Evolutionary conservation across 192 early-diverging fungal genomes (phyloP).

Genomic region (Rhizophagus prolifer): DNA sequence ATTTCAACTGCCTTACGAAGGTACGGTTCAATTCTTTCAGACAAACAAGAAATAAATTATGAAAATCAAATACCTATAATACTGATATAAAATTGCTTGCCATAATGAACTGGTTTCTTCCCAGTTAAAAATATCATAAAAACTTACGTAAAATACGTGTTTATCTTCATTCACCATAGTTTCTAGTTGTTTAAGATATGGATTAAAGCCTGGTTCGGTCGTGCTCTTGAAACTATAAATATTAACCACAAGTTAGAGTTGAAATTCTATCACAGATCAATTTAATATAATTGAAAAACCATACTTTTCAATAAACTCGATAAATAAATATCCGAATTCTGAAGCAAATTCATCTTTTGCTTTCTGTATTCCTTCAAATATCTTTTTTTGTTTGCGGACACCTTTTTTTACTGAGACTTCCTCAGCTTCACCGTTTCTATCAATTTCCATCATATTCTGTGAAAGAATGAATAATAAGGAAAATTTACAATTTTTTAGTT

Average conservation of each 20-base stretch:
- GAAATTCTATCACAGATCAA: no score
- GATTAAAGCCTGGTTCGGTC: background rate
- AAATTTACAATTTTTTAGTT: background rate
- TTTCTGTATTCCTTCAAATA: slow-evolving; percentile 8
- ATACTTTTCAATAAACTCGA: slow-evolving; percentile 1
- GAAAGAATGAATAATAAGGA: background rate
- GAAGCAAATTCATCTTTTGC: slow-evolving; percentile 14
- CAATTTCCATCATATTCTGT: background rate
- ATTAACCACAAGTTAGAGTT: background rate
- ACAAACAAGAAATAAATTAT: background rate
- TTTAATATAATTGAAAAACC: no score
- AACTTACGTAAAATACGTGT: slow-evolving; percentile 77
- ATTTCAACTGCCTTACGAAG: slow-evolving; percentile 83
- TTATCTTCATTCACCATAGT: slow-evolving; percentile 11
- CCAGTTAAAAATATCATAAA: slow-evolving; percentile 53
- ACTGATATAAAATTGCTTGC: slow-evolving; percentile 65
- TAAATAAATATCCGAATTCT: background rate
- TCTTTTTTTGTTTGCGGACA: background rate
- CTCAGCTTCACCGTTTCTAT: background rate
- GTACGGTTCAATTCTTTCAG: slow-evolving; percentile 71
- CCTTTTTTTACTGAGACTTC: background rate
- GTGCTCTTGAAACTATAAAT: background rate
- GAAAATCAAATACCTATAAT: slow-evolving; percentile 55
- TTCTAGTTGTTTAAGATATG: slow-evolving; percentile 4
- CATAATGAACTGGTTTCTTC: slow-evolving; percentile 57